Evolutionary conservation across 2,329 filamentous ascomycete genomes (phyloP), one percentile per base, ranked within the genome.

Genomic region (Tolypocladium tundrense): DNA sequence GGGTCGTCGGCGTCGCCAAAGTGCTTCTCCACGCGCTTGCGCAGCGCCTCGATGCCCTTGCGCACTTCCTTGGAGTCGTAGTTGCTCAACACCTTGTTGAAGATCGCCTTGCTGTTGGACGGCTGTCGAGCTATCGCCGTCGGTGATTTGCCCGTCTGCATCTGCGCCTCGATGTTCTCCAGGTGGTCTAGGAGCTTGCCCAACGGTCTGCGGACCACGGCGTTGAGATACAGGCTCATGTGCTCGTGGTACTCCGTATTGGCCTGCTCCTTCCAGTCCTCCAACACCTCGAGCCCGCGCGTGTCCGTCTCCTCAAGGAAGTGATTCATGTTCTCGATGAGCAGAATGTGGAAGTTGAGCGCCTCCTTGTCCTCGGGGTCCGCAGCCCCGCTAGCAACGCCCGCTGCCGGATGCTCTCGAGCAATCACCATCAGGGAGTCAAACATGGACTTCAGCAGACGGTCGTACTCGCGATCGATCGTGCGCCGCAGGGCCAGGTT

Each of bases 321-420:
- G 73, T 96, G 91, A 69, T 97, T 95, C 91, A 97, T 97, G 72
- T 99, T 99, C 73, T 99, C 93, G 64, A 99, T 97, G 57, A 97
- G 81, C 40, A 97, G 81, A 66, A 99, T 96, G 72, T 97, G 92
- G 75, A 96, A 96, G 75, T 97, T 97, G 60, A 99, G 82, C 6
- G 91, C 90, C 72, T 97, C 92, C 74, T 99, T 97, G 69, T 97
- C 94, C 71, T 97, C 94, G 1, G 81, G 81, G 63, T 85, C 82
- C 14, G 77, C 76, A 14, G 75, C 71, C 50, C 74, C 74, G 57
- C 65, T 72, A 7, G 69, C 72, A 31, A 77, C 72, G 14, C 75
- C 72, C 31, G 74, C 79, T 58, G 73, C 77, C 35, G 76, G 85
- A 68, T 80, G 90, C 77, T 87, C 85, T 60, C 84, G 78, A 42